phyloP scores from a whole-genome alignment of 2,329 filamentous ascomycete species.

The Fusarium tupiense region DNA sequence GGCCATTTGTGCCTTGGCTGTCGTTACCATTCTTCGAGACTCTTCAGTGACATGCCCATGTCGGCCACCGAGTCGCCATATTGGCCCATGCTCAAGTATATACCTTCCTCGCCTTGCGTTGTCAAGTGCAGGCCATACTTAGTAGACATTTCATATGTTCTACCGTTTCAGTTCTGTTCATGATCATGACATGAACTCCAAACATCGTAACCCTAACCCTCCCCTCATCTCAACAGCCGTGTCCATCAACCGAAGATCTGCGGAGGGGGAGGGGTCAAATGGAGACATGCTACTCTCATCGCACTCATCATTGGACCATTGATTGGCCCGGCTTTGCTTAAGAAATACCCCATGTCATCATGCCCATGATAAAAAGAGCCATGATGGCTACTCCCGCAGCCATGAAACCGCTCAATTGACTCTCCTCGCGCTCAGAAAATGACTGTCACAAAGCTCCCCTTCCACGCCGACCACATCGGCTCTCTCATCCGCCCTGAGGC shows the following conservation, averaged over 20 bases:
- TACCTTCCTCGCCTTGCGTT: neutral
- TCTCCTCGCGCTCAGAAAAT: conserved; percentile 33
- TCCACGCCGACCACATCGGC: conserved; percentile 78
- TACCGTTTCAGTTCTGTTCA: neutral
- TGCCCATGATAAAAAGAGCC: conserved; percentile 35
- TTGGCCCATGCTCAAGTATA: neutral
- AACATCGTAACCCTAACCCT: conserved; percentile 10
- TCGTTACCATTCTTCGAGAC: neutral
- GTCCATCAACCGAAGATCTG: conserved; percentile 40
- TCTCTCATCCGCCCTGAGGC: conserved; percentile 73
- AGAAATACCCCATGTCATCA: conserved; percentile 30
- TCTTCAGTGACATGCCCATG: neutral
- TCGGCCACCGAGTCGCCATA: neutral
- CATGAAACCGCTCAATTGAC: conserved; percentile 9
- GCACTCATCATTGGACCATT: conserved; percentile 36
- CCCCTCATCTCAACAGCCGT: conserved; percentile 41
- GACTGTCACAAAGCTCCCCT: conserved; percentile 56
- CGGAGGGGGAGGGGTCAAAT: conserved; percentile 41
- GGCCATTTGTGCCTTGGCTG: too few species aligned
- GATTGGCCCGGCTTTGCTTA: conserved; percentile 11
- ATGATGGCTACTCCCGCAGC: conserved; percentile 9
- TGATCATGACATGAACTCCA: neutral
- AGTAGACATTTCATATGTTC: too few species aligned
- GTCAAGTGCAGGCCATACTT: neutral
- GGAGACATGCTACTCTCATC: conserved; percentile 24